Evolutionary conservation across 2,329 filamentous ascomycete species (phyloP).

Genomic region (Exophiala lecanii-corni): DNA sequence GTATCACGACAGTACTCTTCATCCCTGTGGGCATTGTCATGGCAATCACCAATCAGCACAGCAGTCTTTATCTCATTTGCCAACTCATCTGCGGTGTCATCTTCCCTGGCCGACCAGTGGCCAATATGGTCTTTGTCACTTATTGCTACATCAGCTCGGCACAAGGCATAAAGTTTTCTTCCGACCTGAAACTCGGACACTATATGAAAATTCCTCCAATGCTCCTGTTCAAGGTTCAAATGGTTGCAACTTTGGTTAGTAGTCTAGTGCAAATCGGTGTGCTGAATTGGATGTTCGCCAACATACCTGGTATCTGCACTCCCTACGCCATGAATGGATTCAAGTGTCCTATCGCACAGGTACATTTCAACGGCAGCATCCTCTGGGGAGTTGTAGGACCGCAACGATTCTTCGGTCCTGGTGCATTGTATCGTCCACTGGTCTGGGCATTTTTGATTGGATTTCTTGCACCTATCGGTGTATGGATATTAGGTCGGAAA

Average conservation of each 20-base stretch:
- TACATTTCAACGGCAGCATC: conserved; percentile 87
- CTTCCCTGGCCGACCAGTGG: conserved; percentile 79
- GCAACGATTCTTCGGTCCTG: conserved; percentile 71
- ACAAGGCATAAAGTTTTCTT: conserved; percentile 83
- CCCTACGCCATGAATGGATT: conserved; percentile 77
- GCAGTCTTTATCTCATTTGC: conserved; percentile 79
- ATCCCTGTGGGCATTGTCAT: conserved; percentile 90
- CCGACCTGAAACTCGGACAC: conserved; percentile 72
- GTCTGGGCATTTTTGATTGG: conserved; percentile 80
- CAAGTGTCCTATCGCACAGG: conserved; percentile 78
- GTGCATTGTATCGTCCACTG: conserved; percentile 68
- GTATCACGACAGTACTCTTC: conserved; percentile 75
- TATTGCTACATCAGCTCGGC: conserved; percentile 87
- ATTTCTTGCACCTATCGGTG: conserved; percentile 65
- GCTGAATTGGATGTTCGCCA: conserved; percentile 83
- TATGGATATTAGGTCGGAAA: conserved; percentile 66
- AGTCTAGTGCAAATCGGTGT: conserved; percentile 77
- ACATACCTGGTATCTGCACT: conserved; percentile 74
- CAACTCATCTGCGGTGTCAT: conserved; percentile 77
- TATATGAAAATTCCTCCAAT: conserved; percentile 60
- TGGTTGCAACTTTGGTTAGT: conserved; percentile 60
- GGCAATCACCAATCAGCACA: conserved; percentile 87
- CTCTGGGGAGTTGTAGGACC: conserved; percentile 87
- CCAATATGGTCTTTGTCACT: conserved; percentile 90
- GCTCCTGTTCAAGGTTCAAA: conserved; percentile 56